These are phyloP conservation scores for Xylaria sp. DNA, from an alignment of 2,329 filamentous ascomycete species.

Conservation along the genomic window DNA sequence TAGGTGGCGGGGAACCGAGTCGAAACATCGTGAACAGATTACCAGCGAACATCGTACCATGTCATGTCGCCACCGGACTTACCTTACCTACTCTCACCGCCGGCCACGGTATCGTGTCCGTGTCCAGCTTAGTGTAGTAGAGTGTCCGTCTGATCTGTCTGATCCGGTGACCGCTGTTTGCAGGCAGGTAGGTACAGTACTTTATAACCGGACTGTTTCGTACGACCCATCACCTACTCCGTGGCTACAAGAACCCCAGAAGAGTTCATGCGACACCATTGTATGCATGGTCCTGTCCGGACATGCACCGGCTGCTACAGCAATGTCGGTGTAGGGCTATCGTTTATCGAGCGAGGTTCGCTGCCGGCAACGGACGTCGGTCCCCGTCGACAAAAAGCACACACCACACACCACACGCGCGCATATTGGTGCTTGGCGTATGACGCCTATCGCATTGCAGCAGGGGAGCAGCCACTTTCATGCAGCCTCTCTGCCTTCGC, in stretches of 20 bases:
- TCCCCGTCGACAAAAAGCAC: constrained; percentile 25
- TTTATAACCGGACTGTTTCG: constrained; percentile 15
- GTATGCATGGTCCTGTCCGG: constrained; percentile 35
- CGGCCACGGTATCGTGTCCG: constrained; percentile 27
- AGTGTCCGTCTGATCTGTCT: constrained; percentile 11
- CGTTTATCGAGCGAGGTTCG: constrained; percentile 13
- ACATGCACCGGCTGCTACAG: constrained; percentile 27
- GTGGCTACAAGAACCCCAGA: constrained; percentile 14
- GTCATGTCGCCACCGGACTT: constrained; percentile 4
- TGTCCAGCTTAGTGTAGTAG: constrained; percentile 21
- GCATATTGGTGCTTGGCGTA: constrained; percentile 27
- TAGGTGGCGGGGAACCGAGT: constrained; percentile 7
- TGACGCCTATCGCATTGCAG: constrained; percentile 9
- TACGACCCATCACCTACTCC: constrained; percentile 11
- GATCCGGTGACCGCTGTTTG: constrained; percentile 37
- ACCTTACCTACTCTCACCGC: constrained; percentile 33
- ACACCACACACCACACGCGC: constrained; percentile 4
- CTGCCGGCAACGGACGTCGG: constrained; percentile 35
- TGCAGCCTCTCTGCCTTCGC: constrained; percentile 1
- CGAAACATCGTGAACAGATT: constrained; percentile 22
- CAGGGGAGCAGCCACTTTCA: not conserved
- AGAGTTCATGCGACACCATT: constrained; percentile 32
- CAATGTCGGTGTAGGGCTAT: constrained; percentile 39
- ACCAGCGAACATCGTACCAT: constrained; percentile 14
- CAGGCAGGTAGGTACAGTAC: not conserved